Evolutionary conservation across 164 flowering plant species (phyloP).

Genomic region (Magnolia sinica): DNA sequence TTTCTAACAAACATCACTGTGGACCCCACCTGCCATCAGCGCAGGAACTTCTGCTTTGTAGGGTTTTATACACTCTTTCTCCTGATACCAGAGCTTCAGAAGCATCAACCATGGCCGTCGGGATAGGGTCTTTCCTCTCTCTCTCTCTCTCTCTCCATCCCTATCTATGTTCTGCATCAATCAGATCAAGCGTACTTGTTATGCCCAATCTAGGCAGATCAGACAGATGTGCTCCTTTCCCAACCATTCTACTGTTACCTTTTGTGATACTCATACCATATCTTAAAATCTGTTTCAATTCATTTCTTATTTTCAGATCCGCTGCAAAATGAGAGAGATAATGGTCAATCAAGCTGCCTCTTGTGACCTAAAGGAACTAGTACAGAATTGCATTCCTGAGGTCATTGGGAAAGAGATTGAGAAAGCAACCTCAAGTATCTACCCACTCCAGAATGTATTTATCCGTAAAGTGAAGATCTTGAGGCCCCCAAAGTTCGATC

Average conservation of each 20-base stretch:
- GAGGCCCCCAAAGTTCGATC: constrained; percentile 85
- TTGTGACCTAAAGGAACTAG: constrained; percentile 46
- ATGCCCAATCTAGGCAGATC: constrained; percentile 29
- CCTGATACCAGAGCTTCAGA: background rate
- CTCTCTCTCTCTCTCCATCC: background rate
- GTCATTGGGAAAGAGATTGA: constrained; percentile 60
- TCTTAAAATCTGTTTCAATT: background rate
- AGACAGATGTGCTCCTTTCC: constrained; percentile 22
- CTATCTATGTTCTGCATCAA: constrained; percentile 21
- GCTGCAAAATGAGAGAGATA: constrained; percentile 75
- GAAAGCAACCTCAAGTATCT: too few relatives aligned
- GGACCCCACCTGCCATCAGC: too few relatives aligned
- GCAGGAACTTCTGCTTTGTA: too few relatives aligned
- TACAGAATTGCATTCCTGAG: constrained; percentile 73
- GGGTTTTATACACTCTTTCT: too few relatives aligned
- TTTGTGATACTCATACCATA: too few relatives aligned
- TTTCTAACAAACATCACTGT: too few relatives aligned
- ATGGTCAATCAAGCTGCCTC: constrained; percentile 32
- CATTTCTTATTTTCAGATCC: constrained; percentile 31
- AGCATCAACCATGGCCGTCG: background rate
- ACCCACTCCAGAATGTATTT: too few relatives aligned
- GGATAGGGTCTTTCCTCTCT: background rate
- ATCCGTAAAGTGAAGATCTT: constrained; percentile 66
- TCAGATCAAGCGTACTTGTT: constrained; percentile 37
- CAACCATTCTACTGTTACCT: too few relatives aligned